Evolutionary conservation across 768 basidiomycete species (phyloP).

Genomic region (Boletus pseudopeckii): DNA sequence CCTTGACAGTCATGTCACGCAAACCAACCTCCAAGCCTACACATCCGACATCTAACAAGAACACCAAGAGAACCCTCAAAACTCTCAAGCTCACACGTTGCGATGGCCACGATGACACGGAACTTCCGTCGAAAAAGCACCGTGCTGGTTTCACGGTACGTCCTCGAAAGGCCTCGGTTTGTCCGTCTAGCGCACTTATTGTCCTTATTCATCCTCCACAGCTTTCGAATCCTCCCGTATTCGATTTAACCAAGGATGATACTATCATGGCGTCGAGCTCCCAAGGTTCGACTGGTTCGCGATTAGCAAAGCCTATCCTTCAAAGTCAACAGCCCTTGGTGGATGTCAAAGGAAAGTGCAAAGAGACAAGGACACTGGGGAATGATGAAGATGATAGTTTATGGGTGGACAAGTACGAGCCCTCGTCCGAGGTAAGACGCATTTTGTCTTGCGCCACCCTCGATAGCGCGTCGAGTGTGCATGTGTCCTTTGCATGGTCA

Average conservation of each 20-base stretch:
- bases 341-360: slow-evolving; percentile 28
- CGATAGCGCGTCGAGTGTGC: not conserved
- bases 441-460: not conserved
- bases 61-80: slow-evolving; percentile 16
- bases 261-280: slow-evolving; percentile 2
- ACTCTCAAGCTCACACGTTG: slow-evolving; percentile 20
- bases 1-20: slow-evolving; percentile 18
- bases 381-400: slow-evolving; percentile 37
- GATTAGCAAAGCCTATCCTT: not conserved
- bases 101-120: slow-evolving; percentile 9
- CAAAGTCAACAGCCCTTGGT: not conserved
- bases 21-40: slow-evolving; percentile 13
- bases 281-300: not conserved
- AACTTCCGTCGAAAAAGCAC: slow-evolving; percentile 23
- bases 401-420: slow-evolving; percentile 67
- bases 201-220: not conserved
- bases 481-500: not conserved
- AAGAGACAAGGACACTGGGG: not conserved
- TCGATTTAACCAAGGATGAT: slow-evolving; percentile 21
- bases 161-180: not conserved
- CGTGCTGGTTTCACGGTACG: slow-evolving; percentile 12
- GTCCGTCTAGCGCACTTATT: not conserved
- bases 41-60: slow-evolving; percentile 8
- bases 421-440: slow-evolving; percentile 49
- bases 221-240: slow-evolving; percentile 23